Evolutionary conservation across 495 filamentous ascomycete genomes (phyloP).

Genomic region (Parmelia sp.): DNA sequence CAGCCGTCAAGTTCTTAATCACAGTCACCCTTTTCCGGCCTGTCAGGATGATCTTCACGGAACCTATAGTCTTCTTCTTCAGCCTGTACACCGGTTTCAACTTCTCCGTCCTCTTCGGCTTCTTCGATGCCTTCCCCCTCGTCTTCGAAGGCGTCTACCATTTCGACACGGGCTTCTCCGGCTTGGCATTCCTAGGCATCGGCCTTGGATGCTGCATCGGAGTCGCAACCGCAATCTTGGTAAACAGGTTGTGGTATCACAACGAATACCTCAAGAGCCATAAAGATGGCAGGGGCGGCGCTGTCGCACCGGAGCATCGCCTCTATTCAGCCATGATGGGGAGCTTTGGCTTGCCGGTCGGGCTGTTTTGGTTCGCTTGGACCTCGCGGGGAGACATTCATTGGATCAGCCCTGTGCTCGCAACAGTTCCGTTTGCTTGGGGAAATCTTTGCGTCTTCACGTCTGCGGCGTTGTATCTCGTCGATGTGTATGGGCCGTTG

Average conservation of each 20-base stretch:
- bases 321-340: slow-evolving; percentile 56
- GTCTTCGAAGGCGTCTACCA: slow-evolving; percentile 46
- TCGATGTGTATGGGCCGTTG: slow-evolving; percentile 51
- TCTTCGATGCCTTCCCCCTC: slow-evolving; percentile 59
- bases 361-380: slow-evolving; percentile 47
- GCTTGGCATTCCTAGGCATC: slow-evolving; percentile 55
- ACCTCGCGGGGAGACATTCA: slow-evolving; percentile 33
- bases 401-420: slow-evolving; percentile 42
- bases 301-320: slow-evolving; percentile 48
- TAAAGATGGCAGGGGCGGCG: slow-evolving; percentile 26
- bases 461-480: slow-evolving; percentile 41
- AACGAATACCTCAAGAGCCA: slow-evolving; percentile 28
- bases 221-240: slow-evolving; percentile 38
- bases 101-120: slow-evolving; percentile 58
- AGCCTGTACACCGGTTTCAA: slow-evolving; percentile 57
- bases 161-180: slow-evolving; percentile 44
- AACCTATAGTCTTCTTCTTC: slow-evolving; percentile 58
- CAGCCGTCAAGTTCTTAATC: slow-evolving; percentile 43
- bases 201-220: slow-evolving; percentile 50
- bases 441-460: slow-evolving; percentile 56
- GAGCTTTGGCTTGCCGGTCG: slow-evolving; percentile 47
- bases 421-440: slow-evolving; percentile 59
- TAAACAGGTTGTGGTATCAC: slow-evolving; percentile 40
- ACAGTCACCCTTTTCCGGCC: slow-evolving; percentile 55
- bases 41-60: slow-evolving; percentile 55